These are phyloP conservation scores for Ceratobasidium sp. DNA, from an alignment of 1,284 basidiomycete genomes.

Conservation along the genomic window DNA sequence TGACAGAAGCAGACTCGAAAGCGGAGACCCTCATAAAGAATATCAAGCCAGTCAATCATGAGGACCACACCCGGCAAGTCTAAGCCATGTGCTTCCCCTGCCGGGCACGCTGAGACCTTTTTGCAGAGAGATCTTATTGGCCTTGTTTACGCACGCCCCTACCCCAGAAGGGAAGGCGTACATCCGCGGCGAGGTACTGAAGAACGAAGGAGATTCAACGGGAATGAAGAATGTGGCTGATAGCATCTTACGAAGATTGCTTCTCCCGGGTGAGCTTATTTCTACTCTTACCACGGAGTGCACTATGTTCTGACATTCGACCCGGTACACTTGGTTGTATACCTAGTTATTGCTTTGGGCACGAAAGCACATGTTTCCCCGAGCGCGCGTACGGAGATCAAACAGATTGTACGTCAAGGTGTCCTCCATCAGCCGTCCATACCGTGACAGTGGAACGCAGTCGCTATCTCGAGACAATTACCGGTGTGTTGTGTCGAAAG, in stretches of 20 bases:
- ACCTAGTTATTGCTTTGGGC: conserved; percentile 28
- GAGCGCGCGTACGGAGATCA: conserved; percentile 33
- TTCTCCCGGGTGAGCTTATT: conserved; percentile 29
- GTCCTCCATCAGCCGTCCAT: neutral
- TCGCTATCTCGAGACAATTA: conserved; percentile 40
- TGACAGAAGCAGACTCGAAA: conserved; percentile 16
- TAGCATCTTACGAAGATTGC: conserved; percentile 32
- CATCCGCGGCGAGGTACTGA: conserved; percentile 33
- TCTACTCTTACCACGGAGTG: neutral
- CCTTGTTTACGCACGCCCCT: conserved; percentile 27
- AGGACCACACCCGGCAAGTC: conserved; percentile 26
- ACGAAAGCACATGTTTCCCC: conserved; percentile 40
- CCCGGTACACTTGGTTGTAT: neutral
- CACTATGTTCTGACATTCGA: neutral
- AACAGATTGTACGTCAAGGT: conserved; percentile 32
- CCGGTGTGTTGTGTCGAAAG: conserved; percentile 35
- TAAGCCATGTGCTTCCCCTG: neutral
- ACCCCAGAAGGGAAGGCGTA: conserved; percentile 39
- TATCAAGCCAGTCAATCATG: conserved; percentile 18
- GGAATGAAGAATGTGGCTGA: conserved; percentile 38
- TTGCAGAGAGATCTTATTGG: conserved; percentile 32
- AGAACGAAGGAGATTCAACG: conserved; percentile 21
- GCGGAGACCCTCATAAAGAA: conserved; percentile 17
- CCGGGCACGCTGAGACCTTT: neutral
- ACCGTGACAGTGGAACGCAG: neutral